Evolutionary conservation across 805 yeast genomes (phyloP), one percentile per base, ranked within the genome.

Genomic region (Hanseniaspora taiwanica): DNA sequence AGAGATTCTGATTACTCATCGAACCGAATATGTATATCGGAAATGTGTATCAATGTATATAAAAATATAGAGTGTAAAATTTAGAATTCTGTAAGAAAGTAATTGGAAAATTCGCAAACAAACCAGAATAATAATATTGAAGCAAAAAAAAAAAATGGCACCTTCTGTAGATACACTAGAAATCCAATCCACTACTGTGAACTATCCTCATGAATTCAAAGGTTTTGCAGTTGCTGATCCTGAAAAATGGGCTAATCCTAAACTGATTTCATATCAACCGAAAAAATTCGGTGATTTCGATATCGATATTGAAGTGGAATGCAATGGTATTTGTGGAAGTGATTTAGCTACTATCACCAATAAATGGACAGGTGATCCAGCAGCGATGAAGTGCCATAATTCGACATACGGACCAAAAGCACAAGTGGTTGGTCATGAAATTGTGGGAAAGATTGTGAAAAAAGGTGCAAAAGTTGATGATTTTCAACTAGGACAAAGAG

Each of bases 241-340:
- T 41, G 57, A 62, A 17, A 69, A 69, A 47, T 74, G 78, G 77
- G 57, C 64, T 53, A 58, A 68, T 48, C 77, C 77, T 42, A 69
- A 68, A 51, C 60, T 67, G 44, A 66, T 68, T 37, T 55, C 67
- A 4, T 72, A 56, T 53, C 56, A 61, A 48, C 75, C 73, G 48
- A 73, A 73, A 56, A 46, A 51, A 16, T 60, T 69, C 36, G 66
- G 55, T 24, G 56, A 50, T 19, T 42, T 36, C 25, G 78, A 73
- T 46, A 65, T 74, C 34, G 76, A 71, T 45, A 64, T 74, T 38
- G 73, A 72, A 53, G 66, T 69, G 41, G 74, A 70, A 50, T 68
- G 72, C 44, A 72, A 77, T 55, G 79, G 79, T 48, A 59, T 76
- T 10, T 76, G 83, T 60, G 82, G 80, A 16, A 66, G 74, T 33